phyloP scores from a whole-genome alignment of 805 yeast genomes.

The Pichia cabralensis region DNA sequence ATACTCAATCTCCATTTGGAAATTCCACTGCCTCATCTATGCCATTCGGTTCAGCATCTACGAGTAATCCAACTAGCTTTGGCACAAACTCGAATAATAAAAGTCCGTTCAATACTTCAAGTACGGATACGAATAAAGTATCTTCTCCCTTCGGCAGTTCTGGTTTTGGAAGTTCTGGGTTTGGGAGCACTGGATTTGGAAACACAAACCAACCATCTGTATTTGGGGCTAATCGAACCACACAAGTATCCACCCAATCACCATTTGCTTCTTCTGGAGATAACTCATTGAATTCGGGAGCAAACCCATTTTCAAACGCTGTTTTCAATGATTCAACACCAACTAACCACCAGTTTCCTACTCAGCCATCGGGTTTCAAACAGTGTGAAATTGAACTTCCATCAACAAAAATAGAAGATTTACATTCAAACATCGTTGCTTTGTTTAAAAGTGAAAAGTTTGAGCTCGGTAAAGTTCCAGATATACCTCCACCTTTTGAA shows the following conservation, averaged over 20 bases:
- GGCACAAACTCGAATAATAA: constrained; percentile 9
- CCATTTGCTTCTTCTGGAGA: too few relatives aligned
- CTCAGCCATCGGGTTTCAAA: constrained; percentile 6
- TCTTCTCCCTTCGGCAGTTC: constrained; percentile 1
- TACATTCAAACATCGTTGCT: constrained; percentile 33
- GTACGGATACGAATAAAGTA: constrained; percentile 1
- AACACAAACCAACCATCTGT: neutral
- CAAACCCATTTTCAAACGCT: too few relatives aligned
- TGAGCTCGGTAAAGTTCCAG: constrained; percentile 59
- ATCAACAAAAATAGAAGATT: constrained; percentile 24
- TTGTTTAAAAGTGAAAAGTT: constrained; percentile 42
- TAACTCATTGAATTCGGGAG: too few relatives aligned
- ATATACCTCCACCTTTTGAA: constrained; percentile 56
- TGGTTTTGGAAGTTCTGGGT: constrained; percentile 3
- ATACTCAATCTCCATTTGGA: neutral
- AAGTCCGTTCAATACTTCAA: constrained; percentile 15
- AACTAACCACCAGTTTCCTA: neutral
- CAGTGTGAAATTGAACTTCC: constrained; percentile 18
- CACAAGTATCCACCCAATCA: too few relatives aligned
- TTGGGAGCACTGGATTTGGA: constrained; percentile 14
- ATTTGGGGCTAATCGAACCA: too few relatives aligned
- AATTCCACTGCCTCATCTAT: neutral
- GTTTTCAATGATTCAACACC: too few relatives aligned
- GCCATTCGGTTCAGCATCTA: constrained; percentile 1
- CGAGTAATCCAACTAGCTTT: constrained; percentile 12